These are phyloP conservation scores for Beauveria pseudobassiana DNA, from an alignment of 2,329 filamentous ascomycete genomes.

Conservation along the genomic window DNA sequence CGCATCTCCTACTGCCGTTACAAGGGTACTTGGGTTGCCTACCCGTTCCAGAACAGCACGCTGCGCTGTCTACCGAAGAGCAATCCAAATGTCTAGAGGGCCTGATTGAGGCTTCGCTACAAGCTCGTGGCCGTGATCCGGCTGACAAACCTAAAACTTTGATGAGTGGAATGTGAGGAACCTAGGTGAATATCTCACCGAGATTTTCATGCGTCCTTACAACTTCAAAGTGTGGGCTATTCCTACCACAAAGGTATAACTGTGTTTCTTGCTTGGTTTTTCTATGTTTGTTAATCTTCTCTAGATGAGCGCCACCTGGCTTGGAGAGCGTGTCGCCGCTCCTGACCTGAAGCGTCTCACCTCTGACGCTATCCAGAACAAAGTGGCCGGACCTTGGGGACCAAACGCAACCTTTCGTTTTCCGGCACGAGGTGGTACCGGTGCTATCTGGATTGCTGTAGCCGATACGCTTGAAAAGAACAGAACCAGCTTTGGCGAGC, in stretches of 20 bases:
- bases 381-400: conserved; percentile 87
- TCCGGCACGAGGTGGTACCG: conserved; percentile 80
- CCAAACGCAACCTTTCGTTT: conserved; percentile 93
- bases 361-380: conserved; percentile 81
- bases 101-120: conserved; percentile 80
- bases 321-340: conserved; percentile 87
- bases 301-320: conserved; percentile 92
- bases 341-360: conserved; percentile 83
- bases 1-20: conserved; percentile 92
- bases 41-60: conserved; percentile 96
- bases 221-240: conserved; percentile 98
- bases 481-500: conserved; percentile 74
- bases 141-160: conserved; percentile 83
- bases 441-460: conserved; percentile 92
- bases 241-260: conserved; percentile 73
- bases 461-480: conserved; percentile 77
- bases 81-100: conserved; percentile 83
- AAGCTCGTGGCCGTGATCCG: conserved; percentile 65
- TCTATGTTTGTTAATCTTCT: background rate
- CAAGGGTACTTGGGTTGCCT: conserved; percentile 84
- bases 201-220: conserved; percentile 92
- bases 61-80: conserved; percentile 85
- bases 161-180: conserved; percentile 90
- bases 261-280: background rate
- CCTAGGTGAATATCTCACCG: conserved; percentile 75